A percentile compares a stretch with the other conserved stretches of the same genome.
Evolutionary conservation across 257 asterid genomes (phyloP).

Genomic region (Scutellaria barbata): DNA sequence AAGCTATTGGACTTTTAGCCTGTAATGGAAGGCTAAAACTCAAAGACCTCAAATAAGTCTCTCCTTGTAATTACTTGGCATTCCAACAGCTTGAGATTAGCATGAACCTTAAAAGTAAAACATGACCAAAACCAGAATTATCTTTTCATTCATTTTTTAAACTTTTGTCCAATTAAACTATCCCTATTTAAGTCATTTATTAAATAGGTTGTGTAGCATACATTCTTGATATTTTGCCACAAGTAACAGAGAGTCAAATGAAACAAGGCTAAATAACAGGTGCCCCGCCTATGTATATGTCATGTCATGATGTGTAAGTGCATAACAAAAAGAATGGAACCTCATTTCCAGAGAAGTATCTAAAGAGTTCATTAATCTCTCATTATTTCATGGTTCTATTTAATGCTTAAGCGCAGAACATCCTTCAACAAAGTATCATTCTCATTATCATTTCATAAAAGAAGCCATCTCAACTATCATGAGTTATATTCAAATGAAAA

Average conservation of each 20-base stretch:
- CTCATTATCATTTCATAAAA: slow-evolving; percentile 19
- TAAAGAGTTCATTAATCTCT: slow-evolving; percentile 5
- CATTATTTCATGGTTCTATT: neutral
- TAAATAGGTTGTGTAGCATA: slow-evolving; percentile 8
- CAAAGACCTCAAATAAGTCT: neutral
- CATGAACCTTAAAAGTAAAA: neutral
- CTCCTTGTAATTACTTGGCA: slow-evolving; percentile 16
- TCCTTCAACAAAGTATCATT: neutral
- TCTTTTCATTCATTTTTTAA: neutral
- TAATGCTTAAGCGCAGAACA: neutral
- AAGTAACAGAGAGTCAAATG: neutral
- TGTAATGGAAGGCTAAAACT: neutral
- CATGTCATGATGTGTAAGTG: slow-evolving; percentile 17
- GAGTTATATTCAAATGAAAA: neutral
- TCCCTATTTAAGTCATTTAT: too few relatives aligned
- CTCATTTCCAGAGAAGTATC: neutral
- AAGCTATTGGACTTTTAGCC: neutral
- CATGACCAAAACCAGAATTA: neutral
- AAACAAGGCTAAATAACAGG: slow-evolving; percentile 5
- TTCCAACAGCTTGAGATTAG: slow-evolving; percentile 12
- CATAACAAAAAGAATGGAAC: neutral
- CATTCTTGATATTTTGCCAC: slow-evolving; percentile 4
- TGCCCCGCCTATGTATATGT: neutral
- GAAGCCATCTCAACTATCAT: slow-evolving; percentile 20
- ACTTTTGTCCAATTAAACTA: neutral